phyloP scores from a whole-genome alignment of 78 protist genomes.

The Capsaspora owczarzaki region DNA sequence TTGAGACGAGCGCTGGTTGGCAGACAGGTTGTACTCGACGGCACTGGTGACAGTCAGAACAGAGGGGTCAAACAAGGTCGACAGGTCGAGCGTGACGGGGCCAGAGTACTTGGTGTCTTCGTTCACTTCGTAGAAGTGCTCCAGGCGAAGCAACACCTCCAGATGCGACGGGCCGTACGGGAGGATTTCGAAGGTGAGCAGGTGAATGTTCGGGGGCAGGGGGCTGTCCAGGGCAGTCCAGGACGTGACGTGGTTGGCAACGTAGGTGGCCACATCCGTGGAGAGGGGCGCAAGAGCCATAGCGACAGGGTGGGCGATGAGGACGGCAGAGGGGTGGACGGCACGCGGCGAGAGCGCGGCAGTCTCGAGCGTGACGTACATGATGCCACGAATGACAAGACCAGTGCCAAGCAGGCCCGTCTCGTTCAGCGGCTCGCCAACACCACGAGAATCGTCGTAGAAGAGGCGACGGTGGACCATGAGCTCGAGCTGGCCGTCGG shows the following conservation, averaged over 20 bases:
- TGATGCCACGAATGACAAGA: not conserved
- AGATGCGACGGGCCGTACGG: no score
- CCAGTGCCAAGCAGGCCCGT: not conserved
- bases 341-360: not conserved
- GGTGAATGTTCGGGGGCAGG: not conserved
- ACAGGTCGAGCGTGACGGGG: not conserved
- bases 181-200: not conserved
- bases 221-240: not conserved
- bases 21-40: no score
- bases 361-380: not conserved
- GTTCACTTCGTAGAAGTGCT: not conserved
- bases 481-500: conserved; percentile 61
- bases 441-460: conserved; percentile 78
- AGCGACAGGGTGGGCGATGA: not conserved
- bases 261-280: not conserved
- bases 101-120: not conserved
- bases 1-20: no score
- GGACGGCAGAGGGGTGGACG: not conserved
- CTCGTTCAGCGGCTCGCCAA: conserved; percentile 83
- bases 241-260: not conserved
- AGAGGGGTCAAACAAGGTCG: no score
- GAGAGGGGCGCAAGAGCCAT: not conserved
- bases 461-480: conserved; percentile 74
- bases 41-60: no score
- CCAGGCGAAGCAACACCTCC: conserved; percentile 10